Base-by-base conservation (phyloP, 2,329 filamentous ascomycete species). In the Scytalidium sp. region DNA sequence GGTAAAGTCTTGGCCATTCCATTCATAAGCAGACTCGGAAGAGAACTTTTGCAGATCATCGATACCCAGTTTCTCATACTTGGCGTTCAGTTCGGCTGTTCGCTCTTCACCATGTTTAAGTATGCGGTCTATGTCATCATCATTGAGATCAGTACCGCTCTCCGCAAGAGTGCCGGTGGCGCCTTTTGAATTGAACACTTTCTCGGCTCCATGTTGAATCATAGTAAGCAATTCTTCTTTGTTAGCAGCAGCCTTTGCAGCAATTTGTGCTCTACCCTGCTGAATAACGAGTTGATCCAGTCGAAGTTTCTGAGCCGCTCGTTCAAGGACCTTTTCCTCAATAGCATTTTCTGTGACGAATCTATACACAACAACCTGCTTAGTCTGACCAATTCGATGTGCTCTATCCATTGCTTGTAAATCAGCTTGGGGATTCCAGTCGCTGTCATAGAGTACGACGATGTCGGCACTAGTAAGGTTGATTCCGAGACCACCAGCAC, bases 341-440 rank as follows among this genome's bases (percentile, higher is more conserved):
- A 99, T 97, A 1, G 94, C 94, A 64, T 96, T 95, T 66, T 99
- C 94, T 0, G 95, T 99, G 20, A 99, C 89, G 61, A 99, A 97
- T 52, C 94, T 84, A 74, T 96, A 99, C 3, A 99, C 94, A 41
- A 92, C 81, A 10, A 99, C 94, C 67, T 99, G 94, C 72, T 99
- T 99, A 4, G 90, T 99, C 72, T 99, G 94, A 36, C 94, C 94
- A 60, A 99, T 99, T 73, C 94, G 90, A 73, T 99, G 94, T 46
- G 94, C 94, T 66, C 94, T 89, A 64, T 99, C 94, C 94, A 99
- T 99, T 50, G 94, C 94, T 70, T 99, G 94, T 52, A 99, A 73
- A 83, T 99, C 94, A 17, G 94, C 94, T 70, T 99, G 94, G 9
- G 94, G 94, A 64, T 97, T 97, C 94, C 94, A 99, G 67, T 99